Evolutionary conservation across 257 asterid species (phyloP), one percentile per base, ranked within the genome.

Genomic region (Thymus quinquecostatus): DNA sequence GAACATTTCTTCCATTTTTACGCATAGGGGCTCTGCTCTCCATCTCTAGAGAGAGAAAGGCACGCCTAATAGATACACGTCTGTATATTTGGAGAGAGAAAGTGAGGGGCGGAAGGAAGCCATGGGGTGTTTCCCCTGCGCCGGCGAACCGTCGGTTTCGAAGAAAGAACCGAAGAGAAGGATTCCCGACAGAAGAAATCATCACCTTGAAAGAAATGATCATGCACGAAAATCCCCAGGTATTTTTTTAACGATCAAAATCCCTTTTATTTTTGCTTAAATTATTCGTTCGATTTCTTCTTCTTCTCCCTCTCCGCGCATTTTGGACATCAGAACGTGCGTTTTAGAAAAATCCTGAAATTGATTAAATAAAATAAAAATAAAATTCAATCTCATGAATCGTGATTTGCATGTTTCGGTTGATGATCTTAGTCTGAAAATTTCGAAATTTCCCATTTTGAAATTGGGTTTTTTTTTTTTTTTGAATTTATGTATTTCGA

Each of bases 121-220:
- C 64, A 91, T 89, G 97, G 89, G 96, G 13, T 91, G 96, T 85
- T 89, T 91, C 72, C 83, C 72, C 79, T 86, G 96, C 71, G 79
- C 86, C 3, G 85, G 95, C 12, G 91, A 82, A 72, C 73, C 92
- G 66, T 81, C 94, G 28, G 77, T 51, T 67, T 56, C 60, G 3
- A 80, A 80, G 75, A 84, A 75, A 69, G 71, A 83, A n/a, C 66
- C 72, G 34, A 82, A 71, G 71, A 81, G 66, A 61, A 76, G 75
- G 40, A 56, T 32, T n/a, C 59, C 33, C 54, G 66, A 58, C 56
- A 51, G 27, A 41, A 71, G 30, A 50, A 68, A 62, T 49, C 64
- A 76, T 77, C 84, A 74, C 12, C 10, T 34, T 30, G 78, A 57
- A 69, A 61, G 68, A 36, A 82, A 78, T 55, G 88, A 86, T 77